A percentile compares a stretch with the other conserved stretches of the same genome.
These are phyloP conservation scores for Viola pubescens DNA, from an alignment of 441 rosid species.

Conservation along the genomic window DNA sequence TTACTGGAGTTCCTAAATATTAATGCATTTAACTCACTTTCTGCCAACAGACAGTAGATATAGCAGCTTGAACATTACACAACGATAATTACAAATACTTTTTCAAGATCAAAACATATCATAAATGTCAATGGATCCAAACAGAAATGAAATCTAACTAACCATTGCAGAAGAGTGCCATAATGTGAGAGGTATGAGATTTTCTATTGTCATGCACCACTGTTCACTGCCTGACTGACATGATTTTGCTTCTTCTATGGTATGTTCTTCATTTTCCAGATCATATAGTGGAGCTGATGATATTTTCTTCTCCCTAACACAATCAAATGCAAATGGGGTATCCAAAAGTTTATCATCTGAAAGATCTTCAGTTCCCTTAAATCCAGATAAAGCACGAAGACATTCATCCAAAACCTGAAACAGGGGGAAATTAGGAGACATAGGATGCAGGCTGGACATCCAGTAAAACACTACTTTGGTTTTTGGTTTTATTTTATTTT, in stretches of 20 bases:
- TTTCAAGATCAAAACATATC: slow-evolving; percentile 4
- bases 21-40: too few species aligned
- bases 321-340: slow-evolving; percentile 75
- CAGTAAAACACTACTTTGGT: too few species aligned
- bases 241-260: slow-evolving; percentile 31
- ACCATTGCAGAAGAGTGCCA: slow-evolving; percentile 71
- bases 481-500: too few species aligned
- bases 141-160: slow-evolving; percentile 26
- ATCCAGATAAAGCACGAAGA: slow-evolving; percentile 88
- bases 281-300: slow-evolving; percentile 88
- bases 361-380: slow-evolving; percentile 82
- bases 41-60: neutral
- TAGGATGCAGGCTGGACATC: too few species aligned
- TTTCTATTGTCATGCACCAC: slow-evolving; percentile 69
- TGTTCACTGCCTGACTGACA: slow-evolving; percentile 46
- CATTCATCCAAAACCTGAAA: slow-evolving; percentile 83
- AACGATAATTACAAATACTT: slow-evolving; percentile 9
- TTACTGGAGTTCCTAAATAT: too few species aligned
- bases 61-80: slow-evolving; percentile 5
- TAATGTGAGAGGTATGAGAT: slow-evolving; percentile 56
- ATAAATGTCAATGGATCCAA: slow-evolving; percentile 1
- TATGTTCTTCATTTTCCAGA: slow-evolving; percentile 32
- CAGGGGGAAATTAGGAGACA: too few species aligned
- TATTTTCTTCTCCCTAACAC: slow-evolving; percentile 55
- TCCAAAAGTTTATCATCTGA: slow-evolving; percentile 55